phyloP scores from a whole-genome alignment of 1,284 basidiomycete species.

The Farysia itapuensis region DNA sequence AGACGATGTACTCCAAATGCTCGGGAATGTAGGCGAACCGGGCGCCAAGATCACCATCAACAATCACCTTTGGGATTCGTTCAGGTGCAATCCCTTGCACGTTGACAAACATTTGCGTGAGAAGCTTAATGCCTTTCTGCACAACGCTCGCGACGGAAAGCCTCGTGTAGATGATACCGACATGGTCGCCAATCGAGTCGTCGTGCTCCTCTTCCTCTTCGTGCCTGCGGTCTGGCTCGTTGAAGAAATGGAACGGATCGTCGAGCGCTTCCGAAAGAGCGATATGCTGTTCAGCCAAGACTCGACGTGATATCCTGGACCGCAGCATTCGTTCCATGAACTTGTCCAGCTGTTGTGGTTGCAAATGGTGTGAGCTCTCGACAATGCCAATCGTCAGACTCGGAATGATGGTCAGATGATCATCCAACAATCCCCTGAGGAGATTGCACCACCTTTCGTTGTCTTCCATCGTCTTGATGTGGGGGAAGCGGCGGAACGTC shows the following conservation, averaged over 20 bases:
- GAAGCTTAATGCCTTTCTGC: conserved; percentile 70
- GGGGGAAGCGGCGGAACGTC: conserved; percentile 72
- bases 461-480: conserved; percentile 72
- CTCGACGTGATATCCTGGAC: conserved; percentile 83
- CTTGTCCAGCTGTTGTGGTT: conserved; percentile 76
- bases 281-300: conserved; percentile 85
- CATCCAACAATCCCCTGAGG: conserved; percentile 69
- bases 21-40: conserved; percentile 83
- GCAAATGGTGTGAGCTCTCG: conserved; percentile 70
- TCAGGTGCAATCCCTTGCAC: conserved; percentile 62
- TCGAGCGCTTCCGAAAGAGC: conserved; percentile 69
- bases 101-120: conserved; percentile 67
- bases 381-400: conserved; percentile 57
- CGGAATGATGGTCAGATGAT: conserved; percentile 65
- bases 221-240: conserved; percentile 16
- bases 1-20: conserved; percentile 82
- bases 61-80: conserved; percentile 68
- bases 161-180: conserved; percentile 82
- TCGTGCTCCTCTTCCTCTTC: conserved; percentile 1
- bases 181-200: conserved; percentile 63
- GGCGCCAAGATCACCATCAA: conserved; percentile 74
- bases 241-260: conserved; percentile 51
- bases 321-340: conserved; percentile 90
- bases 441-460: conserved; percentile 79
- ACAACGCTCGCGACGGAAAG: conserved; percentile 66